Conservation (phyloP, 2,329 filamentous ascomycete genomes). For the Arthroderma uncinatum region DNA sequence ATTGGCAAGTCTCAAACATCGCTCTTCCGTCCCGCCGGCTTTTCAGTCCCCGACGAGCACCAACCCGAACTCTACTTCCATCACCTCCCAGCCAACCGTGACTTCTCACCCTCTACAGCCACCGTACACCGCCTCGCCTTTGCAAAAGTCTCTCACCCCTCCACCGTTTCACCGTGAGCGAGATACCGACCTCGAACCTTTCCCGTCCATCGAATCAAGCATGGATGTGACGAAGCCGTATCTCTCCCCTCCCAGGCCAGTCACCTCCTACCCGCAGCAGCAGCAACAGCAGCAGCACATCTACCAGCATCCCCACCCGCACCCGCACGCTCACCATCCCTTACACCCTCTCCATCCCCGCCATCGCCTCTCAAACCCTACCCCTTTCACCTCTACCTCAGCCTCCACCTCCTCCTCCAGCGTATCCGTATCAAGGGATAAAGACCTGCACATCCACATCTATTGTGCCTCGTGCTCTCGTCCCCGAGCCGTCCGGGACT, state of each 20-base stretch:
- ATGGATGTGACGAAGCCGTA: slow-evolving; percentile 40
- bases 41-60: slow-evolving; percentile 39
- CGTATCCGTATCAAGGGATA: slow-evolving; percentile 7
- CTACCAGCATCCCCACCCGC: slow-evolving; percentile 18
- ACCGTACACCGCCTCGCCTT: slow-evolving; percentile 71
- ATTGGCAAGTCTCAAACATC: slow-evolving; percentile 36
- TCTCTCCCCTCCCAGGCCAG: not conserved
- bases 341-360: slow-evolving; percentile 30
- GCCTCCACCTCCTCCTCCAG: not conserved
- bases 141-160: slow-evolving; percentile 83
- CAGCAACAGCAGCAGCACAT: not conserved
- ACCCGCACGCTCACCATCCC: slow-evolving; percentile 11
- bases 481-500: slow-evolving; percentile 65
- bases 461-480: slow-evolving; percentile 83
- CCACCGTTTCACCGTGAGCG: slow-evolving; percentile 45
- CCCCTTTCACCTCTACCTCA: slow-evolving; percentile 38
- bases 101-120: slow-evolving; percentile 34
- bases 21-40: slow-evolving; percentile 51
- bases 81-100: slow-evolving; percentile 26
- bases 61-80: slow-evolving; percentile 19
- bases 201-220: slow-evolving; percentile 78
- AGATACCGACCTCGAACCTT: slow-evolving; percentile 59
- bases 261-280: slow-evolving; percentile 1
- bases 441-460: slow-evolving; percentile 50
- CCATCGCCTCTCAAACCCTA: slow-evolving; percentile 38